These are phyloP conservation scores for Tubosaeta brunneosetosa DNA, from an alignment of 768 basidiomycete genomes.

Conservation along the genomic window DNA sequence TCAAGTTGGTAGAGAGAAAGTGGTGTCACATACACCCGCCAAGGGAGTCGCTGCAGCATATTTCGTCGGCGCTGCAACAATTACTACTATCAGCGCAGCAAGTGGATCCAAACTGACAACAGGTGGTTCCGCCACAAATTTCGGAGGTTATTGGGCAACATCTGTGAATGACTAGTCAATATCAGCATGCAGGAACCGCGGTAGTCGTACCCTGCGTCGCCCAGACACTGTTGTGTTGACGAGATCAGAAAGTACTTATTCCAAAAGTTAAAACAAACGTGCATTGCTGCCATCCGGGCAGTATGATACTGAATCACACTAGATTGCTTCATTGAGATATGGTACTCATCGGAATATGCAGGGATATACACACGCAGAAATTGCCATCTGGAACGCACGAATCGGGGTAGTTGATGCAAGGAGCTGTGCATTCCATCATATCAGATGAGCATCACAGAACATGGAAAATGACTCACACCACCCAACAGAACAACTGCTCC, in stretches of 20 bases:
- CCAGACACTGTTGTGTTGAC: conserved; percentile 8
- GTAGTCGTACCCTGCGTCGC: conserved; percentile 2
- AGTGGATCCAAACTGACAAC: conserved; percentile 7
- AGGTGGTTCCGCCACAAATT: conserved; percentile 10
- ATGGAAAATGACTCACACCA: conserved; percentile 9
- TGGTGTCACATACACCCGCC: conserved; percentile 20
- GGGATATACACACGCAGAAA: conserved; percentile 15
- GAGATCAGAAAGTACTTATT: background rate
- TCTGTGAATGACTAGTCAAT: background rate
- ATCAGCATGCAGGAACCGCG: background rate
- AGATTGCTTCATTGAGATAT: background rate
- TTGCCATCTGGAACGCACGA: conserved; percentile 15
- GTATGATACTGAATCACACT: conserved; percentile 8
- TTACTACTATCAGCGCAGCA: conserved; percentile 6
- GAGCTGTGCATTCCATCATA: conserved; percentile 6
- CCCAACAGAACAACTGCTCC: conserved; percentile 8
- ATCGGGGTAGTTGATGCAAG: conserved; percentile 16
- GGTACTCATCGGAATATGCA: too few species aligned
- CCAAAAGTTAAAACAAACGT: background rate
- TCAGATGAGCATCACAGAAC: background rate
- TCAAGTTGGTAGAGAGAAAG: too few species aligned
- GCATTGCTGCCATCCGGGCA: conserved; percentile 18
- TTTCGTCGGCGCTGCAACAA: conserved; percentile 11
- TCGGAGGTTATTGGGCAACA: conserved; percentile 15
- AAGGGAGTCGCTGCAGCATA: conserved; percentile 19